These are phyloP conservation scores for Martensiomyces pterosporus DNA, from an alignment of 192 early-diverging fungal genomes.

Conservation along the genomic window DNA sequence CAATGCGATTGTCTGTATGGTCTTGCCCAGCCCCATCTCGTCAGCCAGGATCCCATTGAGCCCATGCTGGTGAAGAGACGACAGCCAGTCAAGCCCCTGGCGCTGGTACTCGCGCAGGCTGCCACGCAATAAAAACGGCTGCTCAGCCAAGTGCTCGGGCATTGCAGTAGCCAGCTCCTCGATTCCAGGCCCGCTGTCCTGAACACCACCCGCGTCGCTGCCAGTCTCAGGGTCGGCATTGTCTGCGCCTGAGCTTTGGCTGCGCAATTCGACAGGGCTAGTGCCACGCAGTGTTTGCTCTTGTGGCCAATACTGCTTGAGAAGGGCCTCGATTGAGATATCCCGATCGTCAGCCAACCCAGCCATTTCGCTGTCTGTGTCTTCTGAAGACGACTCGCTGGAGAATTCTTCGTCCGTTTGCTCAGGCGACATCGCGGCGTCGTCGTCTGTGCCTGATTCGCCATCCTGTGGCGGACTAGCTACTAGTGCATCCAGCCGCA, in stretches of 20 bases:
- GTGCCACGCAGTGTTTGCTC: neutral
- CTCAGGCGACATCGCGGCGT: conserved; percentile 11
- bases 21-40: conserved; percentile 95
- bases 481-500: no score
- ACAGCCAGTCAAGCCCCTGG: conserved; percentile 88
- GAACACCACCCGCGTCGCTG: neutral
- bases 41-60: conserved; percentile 92
- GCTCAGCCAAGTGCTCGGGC: conserved; percentile 14
- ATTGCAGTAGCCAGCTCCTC: conserved; percentile 3
- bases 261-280: no score
- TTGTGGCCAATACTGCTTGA: neutral
- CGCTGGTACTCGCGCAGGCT: conserved; percentile 84
- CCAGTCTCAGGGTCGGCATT: conserved; percentile 1
- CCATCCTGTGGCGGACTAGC: no score
- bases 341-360: no score
- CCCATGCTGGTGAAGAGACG: conserved; percentile 76
- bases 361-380: neutral
- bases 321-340: no score
- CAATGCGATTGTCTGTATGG: conserved; percentile 92
- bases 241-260: no score
- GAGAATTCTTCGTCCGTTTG: conserved; percentile 15
- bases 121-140: conserved; percentile 61
- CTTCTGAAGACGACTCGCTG: conserved; percentile 15
- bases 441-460: neutral
- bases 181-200: conserved; percentile 3